Evolutionary conservation across 805 yeast species (phyloP), one percentile per base, ranked within the genome.

Genomic region (Suhomyces kilbournensis): DNA sequence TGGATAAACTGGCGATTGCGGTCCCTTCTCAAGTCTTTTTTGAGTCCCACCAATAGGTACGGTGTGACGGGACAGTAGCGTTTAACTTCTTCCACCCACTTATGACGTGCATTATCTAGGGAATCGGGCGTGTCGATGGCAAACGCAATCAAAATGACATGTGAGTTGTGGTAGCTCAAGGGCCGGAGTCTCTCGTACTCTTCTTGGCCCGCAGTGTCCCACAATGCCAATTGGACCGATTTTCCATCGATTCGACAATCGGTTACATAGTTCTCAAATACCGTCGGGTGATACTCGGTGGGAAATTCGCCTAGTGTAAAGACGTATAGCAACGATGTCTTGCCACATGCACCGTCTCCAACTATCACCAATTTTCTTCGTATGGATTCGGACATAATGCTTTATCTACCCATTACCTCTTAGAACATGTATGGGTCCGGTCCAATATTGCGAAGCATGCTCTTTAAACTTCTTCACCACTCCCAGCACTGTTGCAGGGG

Each of bases 201-300:
- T 72, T 91, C 97, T 70, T 91, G 97, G 2, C 97, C 97, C 2
- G 97, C 97, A 1, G 97, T 91, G 66, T 91, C 97, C 97, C 97
- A 91, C 23, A 91, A 71, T 1, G 96, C 92, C 51, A 91, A 70
- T 56, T 90, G 86, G 3, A 91, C 96, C 14, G 94, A 87, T 59
- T 90, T 91, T 3, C 97, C 97, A 64, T 91, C 97, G 17, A 92
- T 96, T 53, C 96, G 76, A 68, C 97, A 91, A 62, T 90, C 96
- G 1, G 97, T 90, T 14, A 91, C 97, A 67, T 92, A 90, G 68
- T 92, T 91, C 61, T 91, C 97, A 67, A 92, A 91, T 5, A 91
- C 97, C 0, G 97, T 91, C 2, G 97, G 97, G 59, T 89, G 96
- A 67, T 90, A 86, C 63, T 88, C 96, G 43, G 92, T 85, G 0